Evolutionary conservation across 768 basidiomycete species (phyloP).

Genomic region (Leucocoprinus leucothites): DNA sequence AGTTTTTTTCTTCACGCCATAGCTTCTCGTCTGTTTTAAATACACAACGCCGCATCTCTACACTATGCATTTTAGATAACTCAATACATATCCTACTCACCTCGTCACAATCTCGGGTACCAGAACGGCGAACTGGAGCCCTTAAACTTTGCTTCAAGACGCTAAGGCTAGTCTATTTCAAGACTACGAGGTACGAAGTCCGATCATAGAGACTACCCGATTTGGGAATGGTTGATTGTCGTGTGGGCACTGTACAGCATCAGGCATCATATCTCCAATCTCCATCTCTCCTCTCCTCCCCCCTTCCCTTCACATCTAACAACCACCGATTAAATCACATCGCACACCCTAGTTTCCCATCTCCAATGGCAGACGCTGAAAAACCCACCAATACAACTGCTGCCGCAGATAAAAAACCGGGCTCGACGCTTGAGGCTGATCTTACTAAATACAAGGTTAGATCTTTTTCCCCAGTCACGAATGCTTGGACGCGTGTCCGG

Average conservation of each 20-base stretch:
- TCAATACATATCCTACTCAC: no score
- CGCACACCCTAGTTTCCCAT: not conserved
- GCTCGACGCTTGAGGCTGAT: conserved; percentile 65
- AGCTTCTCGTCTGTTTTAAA: no score
- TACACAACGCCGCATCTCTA: no score
- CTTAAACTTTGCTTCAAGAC: no score
- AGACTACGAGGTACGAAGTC: no score
- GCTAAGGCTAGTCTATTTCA: no score
- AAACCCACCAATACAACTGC: conserved; percentile 40
- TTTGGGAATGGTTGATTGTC: conserved; percentile 22
- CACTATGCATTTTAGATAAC: no score
- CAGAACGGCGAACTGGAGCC: no score
- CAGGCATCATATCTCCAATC: conserved; percentile 12
- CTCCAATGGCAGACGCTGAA: conserved; percentile 60
- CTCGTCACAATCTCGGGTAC: no score
- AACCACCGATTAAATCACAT: no score
- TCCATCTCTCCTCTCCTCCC: conserved; percentile 13
- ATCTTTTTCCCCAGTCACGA: not conserved
- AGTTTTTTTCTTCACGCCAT: no score
- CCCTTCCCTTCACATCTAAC: conserved; percentile 7
- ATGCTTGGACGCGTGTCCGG: not conserved
- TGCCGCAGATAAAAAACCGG: conserved; percentile 45
- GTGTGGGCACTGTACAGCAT: conserved; percentile 5
- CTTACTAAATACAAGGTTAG: conserved; percentile 85
- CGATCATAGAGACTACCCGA: conserved; percentile 8